These are phyloP conservation scores for Dendrobium officinale DNA, from an alignment of 106 monocot genomes.

Conservation along the genomic window DNA sequence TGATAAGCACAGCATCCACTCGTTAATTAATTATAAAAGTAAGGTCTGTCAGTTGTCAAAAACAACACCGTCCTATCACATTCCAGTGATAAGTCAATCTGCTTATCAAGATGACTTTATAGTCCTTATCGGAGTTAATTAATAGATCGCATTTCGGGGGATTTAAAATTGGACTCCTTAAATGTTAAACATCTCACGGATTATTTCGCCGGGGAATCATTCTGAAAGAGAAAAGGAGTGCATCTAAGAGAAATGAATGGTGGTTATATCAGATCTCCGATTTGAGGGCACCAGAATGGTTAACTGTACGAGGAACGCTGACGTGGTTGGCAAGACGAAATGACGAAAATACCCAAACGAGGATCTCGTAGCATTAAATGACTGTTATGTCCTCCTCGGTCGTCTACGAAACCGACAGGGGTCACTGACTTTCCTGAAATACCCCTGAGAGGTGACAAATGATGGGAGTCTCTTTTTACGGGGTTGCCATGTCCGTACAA, in stretches of 20 bases:
- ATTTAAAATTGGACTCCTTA: neutral
- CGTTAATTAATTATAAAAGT: too few species aligned
- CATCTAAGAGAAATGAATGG: neutral
- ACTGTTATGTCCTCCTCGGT: neutral
- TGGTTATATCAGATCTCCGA: neutral
- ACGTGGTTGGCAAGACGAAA: neutral
- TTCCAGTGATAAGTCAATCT: too few species aligned
- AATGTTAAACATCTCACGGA: neutral
- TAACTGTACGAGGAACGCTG: conserved; percentile 1
- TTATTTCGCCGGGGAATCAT: neutral
- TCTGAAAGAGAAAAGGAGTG: neutral
- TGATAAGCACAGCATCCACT: too few species aligned
- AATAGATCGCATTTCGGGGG: neutral
- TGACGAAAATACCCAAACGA: neutral
- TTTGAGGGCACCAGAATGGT: neutral
- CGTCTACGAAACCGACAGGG: neutral
- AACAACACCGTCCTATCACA: too few species aligned
- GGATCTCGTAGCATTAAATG: neutral
- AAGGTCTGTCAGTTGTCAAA: too few species aligned
- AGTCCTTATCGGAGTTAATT: neutral
- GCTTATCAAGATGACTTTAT: too few species aligned
- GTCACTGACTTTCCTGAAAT: neutral
- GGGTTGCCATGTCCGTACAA: neutral
- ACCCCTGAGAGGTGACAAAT: neutral
- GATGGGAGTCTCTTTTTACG: neutral